A percentile compares a stretch with the other conserved stretches of the same genome.
These are phyloP conservation scores for Penicillium paneum DNA, from an alignment of 2,329 filamentous ascomycete species.

Conservation along the genomic window DNA sequence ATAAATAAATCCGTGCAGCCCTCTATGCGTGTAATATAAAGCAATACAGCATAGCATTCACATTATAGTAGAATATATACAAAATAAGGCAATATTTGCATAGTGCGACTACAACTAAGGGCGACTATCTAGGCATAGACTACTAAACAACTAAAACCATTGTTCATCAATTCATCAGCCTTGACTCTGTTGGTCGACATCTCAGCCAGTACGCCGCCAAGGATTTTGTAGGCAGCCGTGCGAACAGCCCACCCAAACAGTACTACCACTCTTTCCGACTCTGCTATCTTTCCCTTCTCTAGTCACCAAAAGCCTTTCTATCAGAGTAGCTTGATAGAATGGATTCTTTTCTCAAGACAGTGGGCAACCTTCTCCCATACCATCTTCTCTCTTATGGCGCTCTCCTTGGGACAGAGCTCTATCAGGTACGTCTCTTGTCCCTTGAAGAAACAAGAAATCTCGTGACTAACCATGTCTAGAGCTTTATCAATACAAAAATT, in stretches of 20 bases:
- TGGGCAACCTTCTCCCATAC: slow-evolving; percentile 27
- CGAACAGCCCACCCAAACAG: background rate
- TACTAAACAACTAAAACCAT: background rate
- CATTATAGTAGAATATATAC: background rate
- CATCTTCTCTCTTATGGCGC: slow-evolving; percentile 42
- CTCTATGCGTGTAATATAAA: background rate
- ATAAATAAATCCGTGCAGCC: background rate
- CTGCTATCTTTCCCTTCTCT: background rate
- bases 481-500: slow-evolving; percentile 43
- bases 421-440: slow-evolving; percentile 21
- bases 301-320: background rate
- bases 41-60: too few relatives aligned
- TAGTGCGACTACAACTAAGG: background rate
- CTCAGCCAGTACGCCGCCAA: slow-evolving; percentile 1
- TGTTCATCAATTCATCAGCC: too few relatives aligned
- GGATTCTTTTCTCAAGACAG: slow-evolving; percentile 9
- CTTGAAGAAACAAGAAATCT: background rate
- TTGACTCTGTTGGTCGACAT: background rate
- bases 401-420: slow-evolving; percentile 41
- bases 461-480: slow-evolving; percentile 19
- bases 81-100: background rate
- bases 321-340: slow-evolving; percentile 3
- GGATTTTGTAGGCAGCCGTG: background rate
- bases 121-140: background rate
- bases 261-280: background rate